Evolutionary conservation across 495 filamentous ascomycete genomes (phyloP).

Genomic region (Annulohypoxylon stygium): DNA sequence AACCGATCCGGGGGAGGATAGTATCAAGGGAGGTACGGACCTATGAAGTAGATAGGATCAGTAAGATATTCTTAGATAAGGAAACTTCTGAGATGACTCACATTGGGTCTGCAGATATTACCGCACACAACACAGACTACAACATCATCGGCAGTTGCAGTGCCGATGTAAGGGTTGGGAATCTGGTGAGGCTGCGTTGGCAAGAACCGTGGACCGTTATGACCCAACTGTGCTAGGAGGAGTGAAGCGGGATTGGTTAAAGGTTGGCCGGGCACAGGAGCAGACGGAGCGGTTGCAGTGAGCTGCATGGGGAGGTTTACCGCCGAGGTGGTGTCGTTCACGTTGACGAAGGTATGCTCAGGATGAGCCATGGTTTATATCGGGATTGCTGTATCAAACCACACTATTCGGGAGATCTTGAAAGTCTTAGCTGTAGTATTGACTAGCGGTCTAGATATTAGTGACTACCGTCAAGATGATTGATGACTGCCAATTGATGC

Average conservation of each 20-base stretch:
- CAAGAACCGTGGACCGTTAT: not conserved
- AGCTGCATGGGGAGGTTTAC: too few species aligned
- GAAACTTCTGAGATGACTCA: constrained; percentile 13
- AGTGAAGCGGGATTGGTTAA: not conserved
- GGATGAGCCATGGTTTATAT: too few species aligned
- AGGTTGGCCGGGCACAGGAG: not conserved
- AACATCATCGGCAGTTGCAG: not conserved
- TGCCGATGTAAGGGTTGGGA: not conserved
- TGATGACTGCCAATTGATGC: too few species aligned
- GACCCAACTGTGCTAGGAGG: not conserved
- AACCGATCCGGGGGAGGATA: not conserved
- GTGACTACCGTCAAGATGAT: too few species aligned
- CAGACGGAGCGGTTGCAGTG: not conserved
- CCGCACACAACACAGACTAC: constrained; percentile 44
- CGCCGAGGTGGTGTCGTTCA: too few species aligned
- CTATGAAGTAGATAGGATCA: constrained; percentile 17
- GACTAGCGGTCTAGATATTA: too few species aligned
- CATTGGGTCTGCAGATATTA: constrained; percentile 29
- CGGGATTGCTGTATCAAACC: too few species aligned
- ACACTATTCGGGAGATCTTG: too few species aligned
- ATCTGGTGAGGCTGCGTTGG: not conserved
- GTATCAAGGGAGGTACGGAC: not conserved
- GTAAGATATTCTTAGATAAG: not conserved
- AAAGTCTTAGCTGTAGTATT: too few species aligned
- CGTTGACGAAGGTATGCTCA: too few species aligned